Conservation (phyloP, 371 early-diverging fungal genomes). For the Apophysomyces variabilis region DNA sequence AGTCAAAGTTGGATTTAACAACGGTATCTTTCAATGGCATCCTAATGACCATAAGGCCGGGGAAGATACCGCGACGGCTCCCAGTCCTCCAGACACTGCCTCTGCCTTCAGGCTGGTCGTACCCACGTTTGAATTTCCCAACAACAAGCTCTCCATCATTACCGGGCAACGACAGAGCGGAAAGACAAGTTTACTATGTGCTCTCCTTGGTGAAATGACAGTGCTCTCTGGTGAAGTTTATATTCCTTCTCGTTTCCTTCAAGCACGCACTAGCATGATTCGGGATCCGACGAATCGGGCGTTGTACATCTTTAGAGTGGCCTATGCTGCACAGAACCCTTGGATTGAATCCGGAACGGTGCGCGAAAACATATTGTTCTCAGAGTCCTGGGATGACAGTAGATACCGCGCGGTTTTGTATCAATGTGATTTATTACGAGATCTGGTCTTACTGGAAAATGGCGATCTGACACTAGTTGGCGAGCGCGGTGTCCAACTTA, state of each 20-base stretch:
- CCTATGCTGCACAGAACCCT: slow-evolving; percentile 77
- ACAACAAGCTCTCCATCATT: slow-evolving; percentile 59
- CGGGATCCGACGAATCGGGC: slow-evolving; percentile 20
- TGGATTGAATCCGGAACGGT: slow-evolving; percentile 84
- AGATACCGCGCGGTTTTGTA: slow-evolving; percentile 71
- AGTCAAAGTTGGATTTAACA: slow-evolving; percentile 27
- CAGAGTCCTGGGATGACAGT: slow-evolving; percentile 64
- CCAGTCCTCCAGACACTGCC: background rate
- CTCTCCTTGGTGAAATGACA: slow-evolving; percentile 70
- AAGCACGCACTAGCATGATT: slow-evolving; percentile 19
- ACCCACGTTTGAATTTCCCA: slow-evolving; percentile 57
- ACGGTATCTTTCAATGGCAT: slow-evolving; percentile 33
- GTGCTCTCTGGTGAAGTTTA: slow-evolving; percentile 42
- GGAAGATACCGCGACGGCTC: background rate
- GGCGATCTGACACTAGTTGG: slow-evolving; percentile 90
- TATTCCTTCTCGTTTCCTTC: slow-evolving; percentile 44
- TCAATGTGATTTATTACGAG: slow-evolving; percentile 71
- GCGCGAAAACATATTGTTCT: slow-evolving; percentile 86
- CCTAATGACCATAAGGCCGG: background rate
- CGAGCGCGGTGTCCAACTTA: slow-evolving; percentile 34
- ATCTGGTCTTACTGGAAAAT: slow-evolving; percentile 73
- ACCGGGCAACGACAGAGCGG: slow-evolving; percentile 69
- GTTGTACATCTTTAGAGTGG: slow-evolving; percentile 46
- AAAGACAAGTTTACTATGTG: slow-evolving; percentile 70
- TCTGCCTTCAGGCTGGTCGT: slow-evolving; percentile 20